Base-by-base conservation (phyloP, 176 grass and related monocot species). In the Juncus effusus region DNA sequence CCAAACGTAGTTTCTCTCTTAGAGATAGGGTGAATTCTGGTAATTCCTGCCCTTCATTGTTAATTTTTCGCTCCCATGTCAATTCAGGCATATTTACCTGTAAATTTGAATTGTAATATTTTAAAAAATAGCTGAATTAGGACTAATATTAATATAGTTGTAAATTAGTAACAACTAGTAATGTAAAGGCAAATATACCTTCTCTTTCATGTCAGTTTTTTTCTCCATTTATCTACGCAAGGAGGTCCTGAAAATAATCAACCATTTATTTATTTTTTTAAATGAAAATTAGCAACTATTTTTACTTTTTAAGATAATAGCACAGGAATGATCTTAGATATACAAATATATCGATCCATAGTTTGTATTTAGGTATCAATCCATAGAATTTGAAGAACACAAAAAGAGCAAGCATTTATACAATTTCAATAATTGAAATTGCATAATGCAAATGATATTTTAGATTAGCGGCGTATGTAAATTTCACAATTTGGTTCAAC, bases 41-140 rank as follows among this genome's bases (percentile, higher is more conserved):
- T 67, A 89, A 75, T 67, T 83, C 60, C 74, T 83, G 70, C 53
- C 60, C 74, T 63, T 63, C 79, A 71, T 68, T 15, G 50, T 58
- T 83, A 36, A 94, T 74, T 73, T 89, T 87, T 41, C 72, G 79
- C 63, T 89, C 75, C 90, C 85, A 94, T 77, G 90, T 94, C 72
- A 94, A 85, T 19, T 64, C 65, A 68, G 85, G 77, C 50, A 81
- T 74, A 38, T 94, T 83, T 68, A 61, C 64, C 79, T 88, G 60
- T 44, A 37, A 88, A 54, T 11, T 62, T 53, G 65, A 1, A 28
- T 28, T 77, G n/a, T 67, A 65, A 76, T 56, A 65, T 61, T 36
- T 2, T 9, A 53, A 38, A 62, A 62, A 59, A 59, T 72, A n/a
- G 51, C 4, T 42, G 61, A 42, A 28, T 16, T 35, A 65, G 40